Evolutionary conservation across 2,329 filamentous ascomycete genomes (phyloP), one percentile per base, ranked within the genome.

Genomic region (Teratosphaeria nubilosa): DNA sequence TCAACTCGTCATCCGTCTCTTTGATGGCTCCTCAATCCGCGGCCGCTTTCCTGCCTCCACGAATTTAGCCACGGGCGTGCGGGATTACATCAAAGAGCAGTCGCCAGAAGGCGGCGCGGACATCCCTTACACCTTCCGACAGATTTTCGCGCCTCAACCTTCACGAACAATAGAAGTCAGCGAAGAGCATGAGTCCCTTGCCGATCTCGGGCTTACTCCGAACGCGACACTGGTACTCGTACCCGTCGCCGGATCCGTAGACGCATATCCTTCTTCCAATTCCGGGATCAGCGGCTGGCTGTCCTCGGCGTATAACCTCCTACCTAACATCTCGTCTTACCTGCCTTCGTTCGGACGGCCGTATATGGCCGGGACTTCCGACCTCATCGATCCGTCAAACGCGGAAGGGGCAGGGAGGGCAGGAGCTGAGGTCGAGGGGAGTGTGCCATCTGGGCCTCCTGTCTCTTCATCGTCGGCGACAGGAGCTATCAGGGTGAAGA

Each of bases 201-300:
- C 78, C 14, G 85, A 88, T 5, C 79, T 96, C 7, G 88, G 85
- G 0, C 77, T 96, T 0, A 80, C 84, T 0, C 91, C 91, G 0
- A 91, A 85, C 5, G 88, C 90, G 1, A 97, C 90, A 0, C 77
- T 96, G 2, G 85, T 96, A 10, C 82, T 96, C 53, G 81, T 92
- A 0, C 90, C 90, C 0, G 81, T 90, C 1, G 78, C 80, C 37
- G 78, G 78, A 1, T 85, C 80, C 64, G 80, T 79, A 1, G 78
- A 82, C 25, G 84, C 84, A 1, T 87, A 87, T 66, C 60, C 59
- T 45, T 32, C 60, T 7, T 60, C 60, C 4, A 61, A 59, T 41
- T 56, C 59, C 11, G 62, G 63, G 2, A 37, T 30, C 2, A 27
- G 30, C 9, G 56, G 53, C 20, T 54, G 55, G 52, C 16, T 31